phyloP scores from a whole-genome alignment of 163 green algal genomes.

The Scenedesmus sp. region DNA sequence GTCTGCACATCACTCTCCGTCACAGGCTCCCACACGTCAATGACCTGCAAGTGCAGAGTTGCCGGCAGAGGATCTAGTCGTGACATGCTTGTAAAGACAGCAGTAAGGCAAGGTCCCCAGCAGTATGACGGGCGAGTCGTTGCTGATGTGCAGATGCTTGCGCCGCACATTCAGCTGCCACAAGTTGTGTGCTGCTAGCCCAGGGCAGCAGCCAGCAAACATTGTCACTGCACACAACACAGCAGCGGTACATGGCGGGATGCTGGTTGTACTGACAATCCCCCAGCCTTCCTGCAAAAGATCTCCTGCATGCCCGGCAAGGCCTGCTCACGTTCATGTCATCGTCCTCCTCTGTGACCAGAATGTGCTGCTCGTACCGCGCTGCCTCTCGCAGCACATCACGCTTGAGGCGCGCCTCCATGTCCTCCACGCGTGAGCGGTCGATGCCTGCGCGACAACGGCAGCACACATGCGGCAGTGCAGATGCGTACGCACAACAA shows the following conservation, averaged over 20 bases:
- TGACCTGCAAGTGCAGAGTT: conserved; percentile 72
- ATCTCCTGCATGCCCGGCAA: neutral
- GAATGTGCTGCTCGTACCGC: conserved; percentile 83
- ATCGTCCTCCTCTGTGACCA: conserved; percentile 93
- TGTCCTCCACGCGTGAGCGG: conserved; percentile 89
- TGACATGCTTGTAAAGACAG: no score
- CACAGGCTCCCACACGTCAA: conserved; percentile 90
- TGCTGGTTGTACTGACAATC: no score
- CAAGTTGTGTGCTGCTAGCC: no score
- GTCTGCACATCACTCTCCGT: conserved; percentile 94
- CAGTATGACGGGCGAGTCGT: no score
- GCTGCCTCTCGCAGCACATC: conserved; percentile 86
- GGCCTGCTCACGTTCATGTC: conserved; percentile 71
- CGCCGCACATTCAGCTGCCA: no score
- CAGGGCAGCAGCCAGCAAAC: no score
- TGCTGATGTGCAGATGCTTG: no score
- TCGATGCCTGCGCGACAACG: conserved; percentile 83
- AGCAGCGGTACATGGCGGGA: no score
- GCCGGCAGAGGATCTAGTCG: neutral
- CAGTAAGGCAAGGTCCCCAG: no score
- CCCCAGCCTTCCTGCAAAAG: no score
- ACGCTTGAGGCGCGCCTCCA: conserved; percentile 92
- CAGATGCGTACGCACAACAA: neutral
- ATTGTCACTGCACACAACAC: no score
- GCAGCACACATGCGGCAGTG: neutral